phyloP scores from a whole-genome alignment of 2,329 filamentous ascomycete genomes.

The Xylariaceae sp. region DNA sequence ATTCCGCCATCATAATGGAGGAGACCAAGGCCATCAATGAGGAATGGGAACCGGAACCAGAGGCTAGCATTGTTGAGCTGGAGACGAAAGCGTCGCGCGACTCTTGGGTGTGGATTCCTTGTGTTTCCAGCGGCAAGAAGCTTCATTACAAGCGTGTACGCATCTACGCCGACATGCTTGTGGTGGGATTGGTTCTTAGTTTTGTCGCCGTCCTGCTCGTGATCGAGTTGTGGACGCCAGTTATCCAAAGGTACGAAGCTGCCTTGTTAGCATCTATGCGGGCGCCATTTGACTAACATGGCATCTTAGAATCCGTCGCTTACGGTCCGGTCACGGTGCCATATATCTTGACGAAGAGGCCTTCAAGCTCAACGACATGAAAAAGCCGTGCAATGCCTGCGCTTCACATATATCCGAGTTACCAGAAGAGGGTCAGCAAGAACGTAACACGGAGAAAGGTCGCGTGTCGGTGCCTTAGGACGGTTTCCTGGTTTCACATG shows the following conservation, averaged over 20 bases:
- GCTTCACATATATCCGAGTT: neutral
- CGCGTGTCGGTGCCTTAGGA: too few species aligned
- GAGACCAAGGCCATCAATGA: constrained; percentile 25
- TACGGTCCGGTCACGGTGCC: constrained; percentile 17
- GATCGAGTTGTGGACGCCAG: constrained; percentile 23
- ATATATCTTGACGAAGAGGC: constrained; percentile 23
- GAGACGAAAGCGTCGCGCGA: constrained; percentile 29
- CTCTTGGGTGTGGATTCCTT: constrained; percentile 25
- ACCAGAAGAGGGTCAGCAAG: constrained; percentile 9
- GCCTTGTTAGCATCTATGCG: neutral
- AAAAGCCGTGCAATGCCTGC: constrained; percentile 4
- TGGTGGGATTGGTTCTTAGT: constrained; percentile 22
- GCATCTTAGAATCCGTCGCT: constrained; percentile 17
- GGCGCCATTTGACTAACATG: too few species aligned
- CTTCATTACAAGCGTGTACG: constrained; percentile 26
- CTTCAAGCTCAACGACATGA: neutral
- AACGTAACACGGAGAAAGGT: neutral
- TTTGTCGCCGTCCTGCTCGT: constrained; percentile 21
- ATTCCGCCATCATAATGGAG: constrained; percentile 21
- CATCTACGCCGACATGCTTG: constrained; percentile 26
- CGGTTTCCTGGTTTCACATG: too few species aligned
- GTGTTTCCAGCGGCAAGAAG: constrained; percentile 22
- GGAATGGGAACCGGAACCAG: constrained; percentile 22
- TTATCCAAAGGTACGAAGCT: constrained; percentile 22
- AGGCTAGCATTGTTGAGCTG: constrained; percentile 28